Base-by-base conservation (phyloP, 768 basidiomycete species). In the Suillus plorans region DNA sequence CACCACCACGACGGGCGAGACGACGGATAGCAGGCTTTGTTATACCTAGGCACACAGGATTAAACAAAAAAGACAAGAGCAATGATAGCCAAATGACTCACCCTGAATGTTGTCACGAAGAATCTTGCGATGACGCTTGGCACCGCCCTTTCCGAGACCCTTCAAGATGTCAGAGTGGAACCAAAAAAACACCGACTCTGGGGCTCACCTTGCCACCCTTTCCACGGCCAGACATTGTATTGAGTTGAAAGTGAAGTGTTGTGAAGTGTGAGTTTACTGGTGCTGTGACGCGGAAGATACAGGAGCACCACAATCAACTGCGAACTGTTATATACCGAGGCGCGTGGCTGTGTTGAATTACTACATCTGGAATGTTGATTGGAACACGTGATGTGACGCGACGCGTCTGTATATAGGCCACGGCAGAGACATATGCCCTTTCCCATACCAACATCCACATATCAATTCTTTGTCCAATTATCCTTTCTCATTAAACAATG, bases 101-200 rank as follows among this genome's bases (percentile, higher is more conserved):
- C 86, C 88, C 74, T 89, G 87, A 67, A 89, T 89, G 82, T 89
- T 88, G 69, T 89, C 87, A 74, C 94, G 93, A 75, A 96, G 86
- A 80, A 97, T 95, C 82, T 97, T 97, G 76, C 95, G 90, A 81
- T 96, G 94, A 79, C 95, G 90, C 85, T 95, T 94, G 52, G 93
- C 92, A 77, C 95, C 95, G 73, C 95, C 94, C 88, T 96, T 97
- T 80, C 95, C 95, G 79, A 97, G 92, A 78, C 94, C 94, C 87
- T 87, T 73, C 36, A 45, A 20, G 13, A 25, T 31, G 47, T 63
- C 41, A 66, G 71, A 7, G 57, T 5, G 2, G 56, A 42, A 44
- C 60, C n/a, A 45, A 2, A 20, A 25, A 9, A 2, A 64, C n/a
- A 2, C 10, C n/a, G 16, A 42, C 1, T 61, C 5, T 31, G 57